Conservation (phyloP, 352 stramenopile genomes). For the Globisporangium irregulare region DNA sequence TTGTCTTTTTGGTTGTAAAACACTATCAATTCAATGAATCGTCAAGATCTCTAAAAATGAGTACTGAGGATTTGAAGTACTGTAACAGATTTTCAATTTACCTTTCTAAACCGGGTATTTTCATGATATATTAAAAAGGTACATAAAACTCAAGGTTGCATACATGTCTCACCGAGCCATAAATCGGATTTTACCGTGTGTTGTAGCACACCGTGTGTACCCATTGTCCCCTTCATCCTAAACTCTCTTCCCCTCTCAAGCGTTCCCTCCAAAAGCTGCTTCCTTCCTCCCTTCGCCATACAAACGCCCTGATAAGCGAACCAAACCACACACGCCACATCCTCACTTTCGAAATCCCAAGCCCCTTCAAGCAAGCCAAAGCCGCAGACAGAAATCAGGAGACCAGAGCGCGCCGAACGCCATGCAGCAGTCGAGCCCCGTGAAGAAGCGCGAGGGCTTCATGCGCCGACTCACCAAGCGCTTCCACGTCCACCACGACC, state of each 20-base stretch:
- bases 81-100: no score
- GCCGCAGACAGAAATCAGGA: neutral
- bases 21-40: no score
- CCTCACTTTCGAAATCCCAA: neutral
- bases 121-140: no score
- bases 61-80: no score
- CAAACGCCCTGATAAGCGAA: neutral
- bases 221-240: neutral
- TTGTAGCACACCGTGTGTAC: neutral
- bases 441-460: conserved; percentile 4
- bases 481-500: conserved; percentile 1
- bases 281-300: no score
- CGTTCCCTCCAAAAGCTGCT: no score
- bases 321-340: neutral
- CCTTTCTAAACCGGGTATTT: no score
- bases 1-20: no score
- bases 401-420: neutral
- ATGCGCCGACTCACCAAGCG: conserved; percentile 3
- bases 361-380: neutral
- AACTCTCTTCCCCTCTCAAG: neutral
- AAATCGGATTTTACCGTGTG: neutral
- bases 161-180: neutral
- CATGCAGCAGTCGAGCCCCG: neutral
- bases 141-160: neutral
- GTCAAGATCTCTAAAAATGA: no score